A percentile compares a stretch with the other conserved stretches of the same genome.
phyloP scores from a whole-genome alignment of 306 rosid species.

The Lagenaria siceraria region DNA sequence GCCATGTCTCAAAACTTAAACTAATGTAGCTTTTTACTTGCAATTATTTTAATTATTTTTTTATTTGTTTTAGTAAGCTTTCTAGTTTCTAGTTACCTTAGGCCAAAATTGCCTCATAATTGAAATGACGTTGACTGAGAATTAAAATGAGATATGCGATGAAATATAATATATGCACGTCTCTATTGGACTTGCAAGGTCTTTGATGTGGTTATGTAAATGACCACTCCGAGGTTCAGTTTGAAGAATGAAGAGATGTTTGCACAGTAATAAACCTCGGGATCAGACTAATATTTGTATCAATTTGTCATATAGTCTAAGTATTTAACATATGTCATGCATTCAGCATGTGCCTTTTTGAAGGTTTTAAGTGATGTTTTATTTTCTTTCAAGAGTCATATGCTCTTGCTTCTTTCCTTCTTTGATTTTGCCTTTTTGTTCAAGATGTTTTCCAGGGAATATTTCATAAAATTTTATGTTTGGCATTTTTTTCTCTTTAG shows the following conservation, averaged over 20 bases:
- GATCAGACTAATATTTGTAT: neutral
- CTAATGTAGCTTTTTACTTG: neutral
- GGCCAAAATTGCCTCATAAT: neutral
- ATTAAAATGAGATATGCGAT: neutral
- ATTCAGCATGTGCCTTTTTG: neutral
- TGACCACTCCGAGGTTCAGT: neutral
- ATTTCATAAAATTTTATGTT: constrained; percentile 31
- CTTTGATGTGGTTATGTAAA: neutral
- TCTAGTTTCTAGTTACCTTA: neutral
- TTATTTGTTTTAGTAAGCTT: neutral
- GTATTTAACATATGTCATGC: neutral
- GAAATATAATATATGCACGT: neutral
- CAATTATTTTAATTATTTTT: neutral
- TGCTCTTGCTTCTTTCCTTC: neutral
- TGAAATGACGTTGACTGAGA: neutral
- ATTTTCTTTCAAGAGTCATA: neutral
- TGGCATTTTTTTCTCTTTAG: constrained; percentile 26
- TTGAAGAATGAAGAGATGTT: neutral
- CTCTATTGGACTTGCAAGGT: neutral
- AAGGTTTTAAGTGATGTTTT: neutral
- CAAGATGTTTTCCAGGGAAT: constrained; percentile 2
- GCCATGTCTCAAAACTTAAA: neutral
- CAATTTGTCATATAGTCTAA: neutral
- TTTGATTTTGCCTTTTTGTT: neutral
- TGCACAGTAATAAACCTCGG: neutral